phyloP scores from a whole-genome alignment of 345 rosid species.

The Pugionium cornutum region DNA sequence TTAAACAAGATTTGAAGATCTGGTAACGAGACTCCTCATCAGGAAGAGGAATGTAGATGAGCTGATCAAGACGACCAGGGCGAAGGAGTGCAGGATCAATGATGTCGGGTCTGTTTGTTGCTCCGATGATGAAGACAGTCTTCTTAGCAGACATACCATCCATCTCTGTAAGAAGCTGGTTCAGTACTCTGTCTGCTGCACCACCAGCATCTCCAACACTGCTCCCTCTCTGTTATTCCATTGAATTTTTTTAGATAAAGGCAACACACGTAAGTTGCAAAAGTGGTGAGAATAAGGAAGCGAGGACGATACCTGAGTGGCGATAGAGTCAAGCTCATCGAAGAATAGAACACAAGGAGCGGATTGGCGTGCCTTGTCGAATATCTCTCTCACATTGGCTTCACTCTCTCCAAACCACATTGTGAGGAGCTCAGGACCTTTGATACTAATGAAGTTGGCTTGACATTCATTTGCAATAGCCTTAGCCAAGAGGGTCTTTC shows the following conservation, averaged over 20 bases:
- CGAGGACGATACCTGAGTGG: conserved; percentile 58
- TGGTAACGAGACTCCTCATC: conserved; percentile 63
- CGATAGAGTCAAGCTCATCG: conserved; percentile 76
- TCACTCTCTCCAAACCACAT: conserved; percentile 90
- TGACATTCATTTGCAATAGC: conserved; percentile 75
- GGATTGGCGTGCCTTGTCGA: conserved; percentile 70
- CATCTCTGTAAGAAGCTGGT: conserved; percentile 75
- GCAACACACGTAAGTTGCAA: neutral
- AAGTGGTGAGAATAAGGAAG: neutral
- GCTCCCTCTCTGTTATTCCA: conserved; percentile 54
- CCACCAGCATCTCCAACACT: conserved; percentile 68
- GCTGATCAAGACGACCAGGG: conserved; percentile 69
- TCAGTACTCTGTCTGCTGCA: conserved; percentile 69
- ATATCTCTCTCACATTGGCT: conserved; percentile 71
- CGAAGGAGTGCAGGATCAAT: conserved; percentile 57
- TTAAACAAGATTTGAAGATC: conserved; percentile 61
- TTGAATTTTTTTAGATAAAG: neutral
- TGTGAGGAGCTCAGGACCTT: conserved; percentile 72
- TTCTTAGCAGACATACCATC: conserved; percentile 74
- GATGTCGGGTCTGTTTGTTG: conserved; percentile 68
- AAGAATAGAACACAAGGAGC: conserved; percentile 81
- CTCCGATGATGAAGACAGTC: conserved; percentile 66
- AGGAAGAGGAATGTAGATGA: conserved; percentile 73
- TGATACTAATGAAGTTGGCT: conserved; percentile 72
- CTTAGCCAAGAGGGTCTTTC: conserved; percentile 66